Evolutionary conservation across 176 grass and related monocot genomes (phyloP), one percentile per base, ranked within the genome.

Genomic region (Rhynchospora breviuscula): DNA sequence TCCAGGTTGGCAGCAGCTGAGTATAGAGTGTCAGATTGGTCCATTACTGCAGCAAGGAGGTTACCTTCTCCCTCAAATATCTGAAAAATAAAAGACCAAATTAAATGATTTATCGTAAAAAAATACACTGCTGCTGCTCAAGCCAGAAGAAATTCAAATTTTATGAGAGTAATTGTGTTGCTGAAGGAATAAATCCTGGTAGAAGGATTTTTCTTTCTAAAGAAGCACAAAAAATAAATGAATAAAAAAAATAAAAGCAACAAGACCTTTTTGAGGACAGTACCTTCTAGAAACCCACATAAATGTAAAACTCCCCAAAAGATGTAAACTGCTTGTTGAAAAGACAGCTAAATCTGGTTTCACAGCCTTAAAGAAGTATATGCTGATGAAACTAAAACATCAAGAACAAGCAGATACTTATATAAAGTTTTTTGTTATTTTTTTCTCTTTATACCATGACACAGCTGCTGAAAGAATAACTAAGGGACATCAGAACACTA

Each of bases 381-480:
- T 67, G 64, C 29, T 67, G 64, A 22, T 61, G 59, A n/a, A 61
- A 18, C 4, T 68, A 68, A 17, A 68, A 44, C 5, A 52, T 75
- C 25, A 11, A 75, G 10, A 75, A 75, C 21, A 22, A 75, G 21
- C 70, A 75, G 44, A 48, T 6, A 74, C 46, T 52, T 12, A 25
- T n/a, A 61, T 14, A 58, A n/a, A 8, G 5, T 35, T 54, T 43
- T 81, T 66, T 19, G 47, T 47, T 94, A 40, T 40, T 40, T 40
- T 40, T 40, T 40, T 40, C 35, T 40, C 35, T 40, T 40, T 5
- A 40, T 93, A 98, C 96, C 96, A 98, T 87, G 71, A 98, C 88
- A 90, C 96, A 98, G 80, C 86, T 82, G 89, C 69, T 86, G 89
- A 98, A 98, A 85, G 79, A 89, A 89, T 90, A 98, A 87, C 96